These are phyloP conservation scores for Umbelopsis ramanniana DNA, from an alignment of 192 early-diverging fungal species.

Conservation along the genomic window DNA sequence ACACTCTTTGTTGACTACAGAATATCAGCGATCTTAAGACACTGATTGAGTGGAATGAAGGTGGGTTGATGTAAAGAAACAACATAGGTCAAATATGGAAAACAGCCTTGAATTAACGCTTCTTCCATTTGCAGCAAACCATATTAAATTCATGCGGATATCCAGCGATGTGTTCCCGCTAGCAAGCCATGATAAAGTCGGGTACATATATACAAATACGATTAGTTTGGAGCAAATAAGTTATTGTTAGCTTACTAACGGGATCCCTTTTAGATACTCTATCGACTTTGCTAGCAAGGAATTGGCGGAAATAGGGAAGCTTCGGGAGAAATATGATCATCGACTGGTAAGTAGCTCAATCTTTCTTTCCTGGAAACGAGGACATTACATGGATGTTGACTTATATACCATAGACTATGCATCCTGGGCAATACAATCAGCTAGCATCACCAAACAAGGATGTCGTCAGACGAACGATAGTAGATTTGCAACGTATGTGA, in stretches of 20 bases:
- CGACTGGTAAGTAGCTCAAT: slow-evolving; percentile 32
- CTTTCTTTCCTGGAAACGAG: neutral
- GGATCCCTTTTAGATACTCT: slow-evolving; percentile 26
- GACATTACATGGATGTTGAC: too few species aligned
- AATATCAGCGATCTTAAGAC: slow-evolving; percentile 44
- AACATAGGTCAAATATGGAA: neutral
- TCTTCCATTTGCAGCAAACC: slow-evolving; percentile 24
- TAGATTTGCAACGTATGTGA: slow-evolving; percentile 39
- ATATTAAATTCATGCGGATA: slow-evolving; percentile 55
- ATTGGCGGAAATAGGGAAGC: slow-evolving; percentile 38
- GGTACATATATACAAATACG: slow-evolving; percentile 10
- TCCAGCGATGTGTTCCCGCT: slow-evolving; percentile 55
- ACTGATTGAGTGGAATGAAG: slow-evolving; percentile 52
- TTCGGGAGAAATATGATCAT: slow-evolving; percentile 47
- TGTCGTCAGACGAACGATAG: slow-evolving; percentile 43
- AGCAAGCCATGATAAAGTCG: slow-evolving; percentile 46
- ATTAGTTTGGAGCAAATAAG: neutral
- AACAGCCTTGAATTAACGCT: neutral
- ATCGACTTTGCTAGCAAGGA: slow-evolving; percentile 44
- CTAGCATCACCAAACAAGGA: slow-evolving; percentile 40
- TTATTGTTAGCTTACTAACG: neutral
- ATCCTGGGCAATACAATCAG: slow-evolving; percentile 57
- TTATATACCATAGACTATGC: slow-evolving; percentile 37
- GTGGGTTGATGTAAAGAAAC: neutral
- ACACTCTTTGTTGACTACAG: neutral